These are phyloP conservation scores for Symbiodinium natans DNA, from an alignment of 73 alveolate genomes.

Conservation along the genomic window DNA sequence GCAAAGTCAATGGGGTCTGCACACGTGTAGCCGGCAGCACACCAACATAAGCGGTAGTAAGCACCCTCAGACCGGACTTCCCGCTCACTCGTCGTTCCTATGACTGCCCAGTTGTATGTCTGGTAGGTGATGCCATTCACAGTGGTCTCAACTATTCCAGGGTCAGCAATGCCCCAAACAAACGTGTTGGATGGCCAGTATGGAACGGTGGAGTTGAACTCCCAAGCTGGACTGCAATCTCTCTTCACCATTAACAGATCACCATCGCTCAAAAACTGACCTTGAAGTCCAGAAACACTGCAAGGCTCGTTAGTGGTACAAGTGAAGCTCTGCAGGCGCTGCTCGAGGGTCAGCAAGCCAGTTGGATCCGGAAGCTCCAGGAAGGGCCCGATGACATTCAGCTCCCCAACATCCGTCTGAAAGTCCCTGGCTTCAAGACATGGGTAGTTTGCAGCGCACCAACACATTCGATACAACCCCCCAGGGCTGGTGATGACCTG, in stretches of 20 bases:
- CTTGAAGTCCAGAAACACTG: constrained; percentile 23
- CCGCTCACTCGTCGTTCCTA: constrained; percentile 21
- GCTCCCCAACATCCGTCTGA: constrained; percentile 66
- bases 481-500: constrained; percentile 44
- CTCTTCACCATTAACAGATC: constrained; percentile 62
- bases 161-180: constrained; percentile 52
- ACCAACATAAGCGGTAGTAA: constrained; percentile 68
- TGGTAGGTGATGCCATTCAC: constrained; percentile 31
- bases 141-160: constrained; percentile 25
- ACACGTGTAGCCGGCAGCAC: constrained; percentile 10
- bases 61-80: constrained; percentile 69
- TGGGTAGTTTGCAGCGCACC: constrained; percentile 64
- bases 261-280: neutral
- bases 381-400: constrained; percentile 56
- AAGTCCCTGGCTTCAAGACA: constrained; percentile 46
- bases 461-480: constrained; percentile 29
- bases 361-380: constrained; percentile 68
- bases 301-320: constrained; percentile 60
- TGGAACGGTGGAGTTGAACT: constrained; percentile 33
- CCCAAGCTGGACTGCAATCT: constrained; percentile 71
- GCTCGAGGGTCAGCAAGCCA: constrained; percentile 30
- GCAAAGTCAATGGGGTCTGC: constrained; percentile 57
- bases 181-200: constrained; percentile 68
- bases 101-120: constrained; percentile 55
- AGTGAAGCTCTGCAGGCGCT: constrained; percentile 44